Percentiles rank a stretch among this genome's conserved stretches.
Evolutionary conservation across 78 protist species (phyloP).

Genomic region (Speleostelium caveatum): DNA sequence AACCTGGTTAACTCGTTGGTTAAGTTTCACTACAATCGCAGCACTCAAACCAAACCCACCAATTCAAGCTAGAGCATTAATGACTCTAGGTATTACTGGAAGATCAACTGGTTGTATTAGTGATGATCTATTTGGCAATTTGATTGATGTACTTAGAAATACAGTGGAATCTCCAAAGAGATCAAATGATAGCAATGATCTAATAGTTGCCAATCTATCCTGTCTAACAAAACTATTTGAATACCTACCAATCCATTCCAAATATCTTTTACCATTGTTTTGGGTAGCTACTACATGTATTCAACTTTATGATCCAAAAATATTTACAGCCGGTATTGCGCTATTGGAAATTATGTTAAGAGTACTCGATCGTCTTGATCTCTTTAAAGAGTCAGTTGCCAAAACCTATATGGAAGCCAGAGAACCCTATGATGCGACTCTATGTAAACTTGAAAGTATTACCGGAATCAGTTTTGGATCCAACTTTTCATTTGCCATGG

Average conservation of each 20-base stretch:
- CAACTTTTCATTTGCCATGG: slow-evolving; percentile 72
- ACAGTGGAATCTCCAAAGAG: slow-evolving; percentile 14
- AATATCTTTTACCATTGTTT: slow-evolving; percentile 13
- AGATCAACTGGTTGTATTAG: background rate
- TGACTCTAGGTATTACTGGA: slow-evolving; percentile 71
- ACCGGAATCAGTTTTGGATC: slow-evolving; percentile 32
- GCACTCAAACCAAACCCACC: slow-evolving; percentile 73
- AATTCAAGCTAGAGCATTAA: slow-evolving; percentile 79
- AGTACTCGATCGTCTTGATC: slow-evolving; percentile 48
- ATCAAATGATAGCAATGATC: slow-evolving; percentile 25
- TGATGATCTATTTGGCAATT: slow-evolving; percentile 10
- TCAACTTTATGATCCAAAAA: slow-evolving; percentile 32
- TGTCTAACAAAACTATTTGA: slow-evolving; percentile 61
- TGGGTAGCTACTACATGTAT: slow-evolving; percentile 75
- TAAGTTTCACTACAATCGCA: slow-evolving; percentile 8
- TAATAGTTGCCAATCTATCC: slow-evolving; percentile 27
- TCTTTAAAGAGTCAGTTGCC: slow-evolving; percentile 19
- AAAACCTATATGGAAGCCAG: slow-evolving; percentile 14
- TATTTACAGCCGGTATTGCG: slow-evolving; percentile 63
- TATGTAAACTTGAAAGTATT: slow-evolving; percentile 24
- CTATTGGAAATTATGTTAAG: slow-evolving; percentile 41
- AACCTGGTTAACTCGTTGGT: slow-evolving; percentile 62
- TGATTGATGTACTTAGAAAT: background rate
- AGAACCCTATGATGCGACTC: background rate
- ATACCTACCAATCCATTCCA: slow-evolving; percentile 8